A percentile compares a stretch with the other conserved stretches of the same genome.
Conservation (phyloP, 306 rosid species). For the Vigna unguiculata region DNA sequence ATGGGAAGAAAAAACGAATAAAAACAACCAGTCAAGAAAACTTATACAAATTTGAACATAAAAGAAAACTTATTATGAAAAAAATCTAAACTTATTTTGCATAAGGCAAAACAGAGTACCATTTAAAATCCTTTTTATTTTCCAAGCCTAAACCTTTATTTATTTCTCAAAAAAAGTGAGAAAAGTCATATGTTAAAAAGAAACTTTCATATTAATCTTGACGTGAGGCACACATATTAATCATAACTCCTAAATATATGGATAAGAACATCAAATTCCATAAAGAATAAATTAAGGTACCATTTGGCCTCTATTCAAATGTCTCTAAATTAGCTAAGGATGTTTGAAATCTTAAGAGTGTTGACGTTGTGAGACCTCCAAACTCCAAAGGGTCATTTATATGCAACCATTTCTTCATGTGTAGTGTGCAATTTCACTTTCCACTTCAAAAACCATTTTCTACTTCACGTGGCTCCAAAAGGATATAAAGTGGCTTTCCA, state of each 20-base stretch:
- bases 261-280: not conserved
- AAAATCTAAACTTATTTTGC: too few species aligned
- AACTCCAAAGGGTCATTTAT: not conserved
- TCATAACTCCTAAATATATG: not conserved
- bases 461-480: constrained; percentile 73
- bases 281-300: not conserved
- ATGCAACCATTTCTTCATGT: not conserved
- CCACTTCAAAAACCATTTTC: constrained; percentile 54
- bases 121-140: too few species aligned
- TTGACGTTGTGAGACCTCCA: constrained; percentile 3
- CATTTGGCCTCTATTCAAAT: not conserved
- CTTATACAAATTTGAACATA: too few species aligned
- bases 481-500: constrained; percentile 79
- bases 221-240: not conserved
- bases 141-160: too few species aligned
- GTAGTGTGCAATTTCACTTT: not conserved
- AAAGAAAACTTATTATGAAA: too few species aligned
- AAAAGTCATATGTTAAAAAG: too few species aligned
- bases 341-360: not conserved
- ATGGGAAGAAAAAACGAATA: too few species aligned
- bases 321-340: not conserved
- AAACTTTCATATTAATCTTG: too few species aligned
- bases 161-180: too few species aligned
- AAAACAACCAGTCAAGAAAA: too few species aligned
- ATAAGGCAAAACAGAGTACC: too few species aligned